Conservation (phyloP, 1,284 basidiomycete species). For the Ganoderma sp. region DNA sequence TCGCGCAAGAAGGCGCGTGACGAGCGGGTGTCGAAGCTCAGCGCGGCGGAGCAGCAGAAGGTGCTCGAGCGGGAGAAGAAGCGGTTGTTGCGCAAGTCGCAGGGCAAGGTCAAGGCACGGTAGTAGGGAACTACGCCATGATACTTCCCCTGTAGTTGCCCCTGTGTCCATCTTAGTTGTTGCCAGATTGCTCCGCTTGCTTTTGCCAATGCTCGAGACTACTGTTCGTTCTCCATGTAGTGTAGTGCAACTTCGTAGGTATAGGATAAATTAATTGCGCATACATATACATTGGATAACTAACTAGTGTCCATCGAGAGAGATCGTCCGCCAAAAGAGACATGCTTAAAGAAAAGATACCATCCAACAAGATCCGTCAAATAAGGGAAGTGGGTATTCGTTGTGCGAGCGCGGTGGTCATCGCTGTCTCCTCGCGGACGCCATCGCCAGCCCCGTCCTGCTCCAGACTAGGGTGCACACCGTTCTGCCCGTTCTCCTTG, state of each 20-base stretch:
- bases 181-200: background rate
- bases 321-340: slow-evolving; percentile 18
- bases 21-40: slow-evolving; percentile 66
- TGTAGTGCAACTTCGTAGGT: slow-evolving; percentile 15
- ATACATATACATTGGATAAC: slow-evolving; percentile 35
- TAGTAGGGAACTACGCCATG: slow-evolving; percentile 31
- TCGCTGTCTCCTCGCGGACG: slow-evolving; percentile 12
- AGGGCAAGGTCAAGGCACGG: slow-evolving; percentile 63
- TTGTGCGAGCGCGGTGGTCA: slow-evolving; percentile 29
- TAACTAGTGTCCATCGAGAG: slow-evolving; percentile 29
- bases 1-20: slow-evolving; percentile 80
- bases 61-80: slow-evolving; percentile 81
- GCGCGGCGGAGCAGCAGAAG: slow-evolving; percentile 85
- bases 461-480: background rate
- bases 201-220: background rate
- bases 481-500: slow-evolving; percentile 11
- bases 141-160: background rate
- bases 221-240: slow-evolving; percentile 6
- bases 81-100: slow-evolving; percentile 68
- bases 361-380: background rate
- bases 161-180: background rate
- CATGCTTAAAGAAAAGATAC: slow-evolving; percentile 8
- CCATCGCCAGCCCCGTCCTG: background rate
- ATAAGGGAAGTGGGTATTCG: slow-evolving; percentile 16
- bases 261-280: slow-evolving; percentile 35